A percentile compares a stretch with the other conserved stretches of the same genome.
phyloP scores from a whole-genome alignment of 768 basidiomycete species.

The Hirschioporus abietinus region DNA sequence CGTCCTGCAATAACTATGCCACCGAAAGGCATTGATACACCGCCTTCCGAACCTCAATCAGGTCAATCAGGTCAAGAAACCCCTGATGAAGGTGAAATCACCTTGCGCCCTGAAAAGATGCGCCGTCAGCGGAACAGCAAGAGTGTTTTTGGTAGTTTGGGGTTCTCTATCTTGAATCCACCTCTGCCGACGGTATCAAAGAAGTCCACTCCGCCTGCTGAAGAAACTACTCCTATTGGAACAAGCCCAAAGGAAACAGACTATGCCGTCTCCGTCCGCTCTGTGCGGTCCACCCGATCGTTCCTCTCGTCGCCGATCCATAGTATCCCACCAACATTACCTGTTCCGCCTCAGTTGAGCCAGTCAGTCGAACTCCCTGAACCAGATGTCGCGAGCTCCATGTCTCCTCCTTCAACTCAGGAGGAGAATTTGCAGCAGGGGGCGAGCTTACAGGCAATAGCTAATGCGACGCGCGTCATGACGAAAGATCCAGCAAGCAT shows the following conservation, averaged over 20 bases:
- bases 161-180: slow-evolving; percentile 63
- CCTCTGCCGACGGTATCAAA: slow-evolving; percentile 16
- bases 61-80: not conserved
- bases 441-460: slow-evolving; percentile 66
- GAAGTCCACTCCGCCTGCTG: not conserved
- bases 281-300: not conserved
- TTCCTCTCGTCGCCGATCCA: not conserved
- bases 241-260: not conserved
- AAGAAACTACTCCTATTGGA: not conserved
- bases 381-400: slow-evolving; percentile 21
- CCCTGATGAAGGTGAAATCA: not conserved
- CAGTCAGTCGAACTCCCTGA: slow-evolving; percentile 20
- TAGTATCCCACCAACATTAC: slow-evolving; percentile 15
- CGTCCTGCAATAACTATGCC: slow-evolving; percentile 1
- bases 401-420: slow-evolving; percentile 21
- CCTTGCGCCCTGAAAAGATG: not conserved
- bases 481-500: slow-evolving; percentile 71
- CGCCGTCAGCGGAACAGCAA: slow-evolving; percentile 38
- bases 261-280: not conserved
- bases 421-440: slow-evolving; percentile 44
- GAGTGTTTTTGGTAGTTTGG: slow-evolving; percentile 69
- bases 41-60: not conserved
- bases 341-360: slow-evolving; percentile 25
- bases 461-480: slow-evolving; percentile 85
- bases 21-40: not conserved